Base-by-base conservation (phyloP, 164 flowering plant species). In the Cinnamomum micranthum region DNA sequence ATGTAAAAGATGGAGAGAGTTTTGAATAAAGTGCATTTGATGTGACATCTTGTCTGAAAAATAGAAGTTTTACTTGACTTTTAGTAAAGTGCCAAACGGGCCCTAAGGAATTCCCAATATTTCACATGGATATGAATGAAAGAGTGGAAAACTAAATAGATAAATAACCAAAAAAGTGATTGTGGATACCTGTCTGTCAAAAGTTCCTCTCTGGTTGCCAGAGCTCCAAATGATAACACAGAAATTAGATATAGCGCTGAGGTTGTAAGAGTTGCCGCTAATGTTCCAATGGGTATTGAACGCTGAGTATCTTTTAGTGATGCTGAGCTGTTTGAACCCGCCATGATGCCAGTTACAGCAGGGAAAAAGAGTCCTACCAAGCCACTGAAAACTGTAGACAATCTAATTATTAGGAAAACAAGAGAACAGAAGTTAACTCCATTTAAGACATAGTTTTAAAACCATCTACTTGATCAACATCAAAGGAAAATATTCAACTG, bases 301-400 rank as follows among this genome's bases (percentile, higher is more conserved):
- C 92, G 92, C 81, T 96, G 98, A 70, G 99, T 96, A 75, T 96
- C 99, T 79, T 85, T 94, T 51, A 96, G 81, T n/a, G 94, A 89
- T 31, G 99, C 95, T 65, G 99, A 96, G 67, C 99, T 94, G 85
- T 96, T 96, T 68, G 99, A 96, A 77, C 99, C 99, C 64, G 99
- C 99, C 99, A 96, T 96, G 73, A 96, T 94, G 77, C 99, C 99
- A 1, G 98, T 96, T 3, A 96, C 99, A 75, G 99, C 98, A 78
- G 99, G 99, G 84, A 96, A 96, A 78, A 96, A 96, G 66, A 96
- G 93, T 41, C 99, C 98, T 62, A 96, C 98, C 92, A 96, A 75
- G 75, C 95, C 93, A 90, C 99, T 96, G 80, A 84, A 2, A 25
- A 55, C 17, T 69, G 41, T 22, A 51, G 71, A 77, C 22, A 75